Conservation (phyloP, 2,329 filamentous ascomycete species). For the Lachnellula cervina region DNA sequence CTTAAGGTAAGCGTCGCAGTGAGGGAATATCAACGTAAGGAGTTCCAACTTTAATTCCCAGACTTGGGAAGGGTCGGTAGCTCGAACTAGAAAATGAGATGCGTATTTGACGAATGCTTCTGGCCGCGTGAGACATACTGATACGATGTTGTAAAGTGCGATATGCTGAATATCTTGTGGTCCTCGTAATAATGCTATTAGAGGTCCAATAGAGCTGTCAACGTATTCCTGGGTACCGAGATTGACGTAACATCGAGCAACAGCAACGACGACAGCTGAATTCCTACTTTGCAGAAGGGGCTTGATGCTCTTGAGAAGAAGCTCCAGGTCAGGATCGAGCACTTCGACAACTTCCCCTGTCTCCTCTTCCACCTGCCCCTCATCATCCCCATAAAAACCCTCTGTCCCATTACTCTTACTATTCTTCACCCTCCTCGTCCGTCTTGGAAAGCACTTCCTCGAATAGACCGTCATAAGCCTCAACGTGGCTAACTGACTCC, state of each 20-base stretch:
- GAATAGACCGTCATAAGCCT: constrained; percentile 80
- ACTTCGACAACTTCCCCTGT: constrained; percentile 48
- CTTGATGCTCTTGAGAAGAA: constrained; percentile 74
- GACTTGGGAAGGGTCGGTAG: constrained; percentile 72
- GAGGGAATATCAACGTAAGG: constrained; percentile 83
- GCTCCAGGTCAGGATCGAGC: constrained; percentile 74
- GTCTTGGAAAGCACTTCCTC: constrained; percentile 77
- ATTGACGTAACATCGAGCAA: constrained; percentile 78
- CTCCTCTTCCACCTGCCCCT: constrained; percentile 37
- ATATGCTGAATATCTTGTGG: constrained; percentile 85
- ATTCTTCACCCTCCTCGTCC: constrained; percentile 54
- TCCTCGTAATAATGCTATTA: constrained; percentile 79
- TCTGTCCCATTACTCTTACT: constrained; percentile 49
- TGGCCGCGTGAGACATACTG: constrained; percentile 75
- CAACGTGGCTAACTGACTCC: constrained; percentile 84
- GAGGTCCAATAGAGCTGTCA: constrained; percentile 69
- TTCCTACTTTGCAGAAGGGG: constrained; percentile 91
- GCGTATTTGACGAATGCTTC: constrained; percentile 81
- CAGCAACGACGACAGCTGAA: constrained; percentile 83
- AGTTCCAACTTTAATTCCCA: constrained; percentile 92
- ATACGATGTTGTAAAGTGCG: constrained; percentile 89
- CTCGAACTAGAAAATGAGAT: constrained; percentile 82
- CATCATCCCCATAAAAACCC: constrained; percentile 76
- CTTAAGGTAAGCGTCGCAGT: constrained; percentile 70
- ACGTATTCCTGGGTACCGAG: constrained; percentile 77